Base-by-base conservation (phyloP, 2,329 filamentous ascomycete species). In the Aspergillus awamori region DNA sequence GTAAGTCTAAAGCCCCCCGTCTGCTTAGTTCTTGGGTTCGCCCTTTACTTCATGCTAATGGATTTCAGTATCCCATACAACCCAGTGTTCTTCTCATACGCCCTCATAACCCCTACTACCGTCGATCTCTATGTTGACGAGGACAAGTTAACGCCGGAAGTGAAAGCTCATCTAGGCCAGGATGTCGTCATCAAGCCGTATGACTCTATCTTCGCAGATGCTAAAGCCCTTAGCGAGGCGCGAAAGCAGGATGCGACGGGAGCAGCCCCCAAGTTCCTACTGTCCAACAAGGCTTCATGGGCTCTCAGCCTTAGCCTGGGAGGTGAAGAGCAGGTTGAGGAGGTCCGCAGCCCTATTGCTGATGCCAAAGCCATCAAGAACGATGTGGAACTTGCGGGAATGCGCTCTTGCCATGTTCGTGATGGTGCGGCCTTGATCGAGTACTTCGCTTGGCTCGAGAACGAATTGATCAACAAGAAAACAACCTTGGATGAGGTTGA, bases 21-120 rank as follows among this genome's bases (percentile, higher is more conserved):
- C 15, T 39, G 52, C 20, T 30, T 8, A 2, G 33, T 15, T 8
- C n/a, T 7, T 0, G 17, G 8, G 8, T 47, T 26, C 5, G 6
- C 10, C 8, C 17, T 11, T 26, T 22, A 13, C 10, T 20, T 24
- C 30, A 43, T 36, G 33, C 43, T 65, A 48, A 68, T 62, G 41
- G 13, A 57, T 13, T 26, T 41, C 67, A 86, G 84, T 74, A 98
- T 99, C 66, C 92, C 93, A 0, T 99, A 95, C 81, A 99, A 99
- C 74, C 95, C 95, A 0, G 95, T 99, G 53, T 98, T 99, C 82
- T 98, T 98, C 79, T 95, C 94, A 15, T 99, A 98, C 72, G 94
- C 94, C 48, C 85, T 95, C 45, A 82, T 99, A 64, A 98, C 95
- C 2, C 87, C 88, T 1, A 88, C 77, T 10, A 82, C 86, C 1